Evolutionary conservation across 495 filamentous ascomycete genomes (phyloP).

Genomic region (Articulospora tetracladia): DNA sequence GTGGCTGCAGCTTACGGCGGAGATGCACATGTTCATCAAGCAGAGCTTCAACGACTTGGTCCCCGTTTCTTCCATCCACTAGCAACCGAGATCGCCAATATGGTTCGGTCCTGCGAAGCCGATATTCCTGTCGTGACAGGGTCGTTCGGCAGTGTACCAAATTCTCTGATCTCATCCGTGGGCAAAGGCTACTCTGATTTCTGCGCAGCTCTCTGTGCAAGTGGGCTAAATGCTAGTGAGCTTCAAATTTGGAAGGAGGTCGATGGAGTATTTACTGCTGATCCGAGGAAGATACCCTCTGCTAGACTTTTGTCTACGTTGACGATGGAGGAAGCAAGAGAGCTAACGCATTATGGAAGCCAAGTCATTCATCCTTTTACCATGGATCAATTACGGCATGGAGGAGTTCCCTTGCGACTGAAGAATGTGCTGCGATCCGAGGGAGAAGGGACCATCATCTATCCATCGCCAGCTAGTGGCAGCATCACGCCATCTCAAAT

Average conservation of each 20-base stretch:
- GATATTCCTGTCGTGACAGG: constrained; percentile 32
- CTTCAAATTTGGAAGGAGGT: constrained; percentile 56
- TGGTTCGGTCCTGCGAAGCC: neutral
- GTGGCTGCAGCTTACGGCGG: constrained; percentile 30
- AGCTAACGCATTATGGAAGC: constrained; percentile 51
- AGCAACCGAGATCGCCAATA: constrained; percentile 25
- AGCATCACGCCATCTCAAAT: constrained; percentile 11
- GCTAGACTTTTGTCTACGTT: constrained; percentile 45
- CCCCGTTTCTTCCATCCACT: constrained; percentile 32
- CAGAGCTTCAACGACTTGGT: constrained; percentile 26
- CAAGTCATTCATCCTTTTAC: constrained; percentile 41
- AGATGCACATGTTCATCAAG: constrained; percentile 26
- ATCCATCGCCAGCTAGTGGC: constrained; percentile 23
- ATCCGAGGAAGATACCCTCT: constrained; percentile 49
- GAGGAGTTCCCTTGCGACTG: constrained; percentile 33
- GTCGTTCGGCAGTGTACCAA: neutral
- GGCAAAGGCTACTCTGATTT: constrained; percentile 44
- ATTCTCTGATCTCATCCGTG: neutral
- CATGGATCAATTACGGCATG: constrained; percentile 38
- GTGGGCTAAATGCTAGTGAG: constrained; percentile 42
- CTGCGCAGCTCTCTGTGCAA: constrained; percentile 46
- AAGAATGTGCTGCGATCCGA: constrained; percentile 29
- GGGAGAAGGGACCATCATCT: constrained; percentile 35
- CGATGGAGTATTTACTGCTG: constrained; percentile 54
- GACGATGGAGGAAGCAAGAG: constrained; percentile 47